Percentiles rank a stretch among this genome's conserved stretches.
Conservation (phyloP, 2,329 filamentous ascomycete species). For the Cordyceps farinosa region DNA sequence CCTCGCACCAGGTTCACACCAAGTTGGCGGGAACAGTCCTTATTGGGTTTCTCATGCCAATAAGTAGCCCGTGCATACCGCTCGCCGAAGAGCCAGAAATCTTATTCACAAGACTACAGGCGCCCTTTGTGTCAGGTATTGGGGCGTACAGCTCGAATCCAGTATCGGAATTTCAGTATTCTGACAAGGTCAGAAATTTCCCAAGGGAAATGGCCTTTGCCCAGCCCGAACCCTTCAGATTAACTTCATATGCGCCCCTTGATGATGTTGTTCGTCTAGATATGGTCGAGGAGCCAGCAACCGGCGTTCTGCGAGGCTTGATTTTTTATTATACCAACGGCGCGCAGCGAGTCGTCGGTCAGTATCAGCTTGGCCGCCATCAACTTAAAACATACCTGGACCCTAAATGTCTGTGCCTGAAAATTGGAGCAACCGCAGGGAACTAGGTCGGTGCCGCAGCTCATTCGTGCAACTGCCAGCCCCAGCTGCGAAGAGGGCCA, state of each 20-base stretch:
- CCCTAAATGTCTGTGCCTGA: slow-evolving; percentile 5
- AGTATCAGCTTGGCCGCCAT: slow-evolving; percentile 1
- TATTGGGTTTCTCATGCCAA: slow-evolving; percentile 1
- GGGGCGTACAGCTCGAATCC: slow-evolving; percentile 3
- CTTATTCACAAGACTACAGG: slow-evolving; percentile 2
- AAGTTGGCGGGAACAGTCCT: slow-evolving; percentile 1
- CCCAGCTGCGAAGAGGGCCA: slow-evolving; percentile 1
- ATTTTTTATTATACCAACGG: not conserved
- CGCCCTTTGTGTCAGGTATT: not conserved
- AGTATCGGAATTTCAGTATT: not conserved
- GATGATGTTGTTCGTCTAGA: slow-evolving; percentile 4
- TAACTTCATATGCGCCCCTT: not conserved
- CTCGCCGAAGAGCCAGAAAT: slow-evolving; percentile 5
- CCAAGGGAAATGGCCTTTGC: not conserved
- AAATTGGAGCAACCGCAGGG: not conserved
- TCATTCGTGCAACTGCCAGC: not conserved
- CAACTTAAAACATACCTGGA: not conserved
- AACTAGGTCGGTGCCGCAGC: too few species aligned
- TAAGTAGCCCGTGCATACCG: not conserved
- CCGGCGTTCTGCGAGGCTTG: not conserved
- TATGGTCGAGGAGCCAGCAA: not conserved
- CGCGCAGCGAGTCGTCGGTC: not conserved
- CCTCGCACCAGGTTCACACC: not conserved
- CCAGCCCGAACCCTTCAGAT: not conserved
- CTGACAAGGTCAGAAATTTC: not conserved